These are phyloP conservation scores for Phylloporus rhodoxanthus DNA, from an alignment of 768 basidiomycete genomes.

Conservation along the genomic window DNA sequence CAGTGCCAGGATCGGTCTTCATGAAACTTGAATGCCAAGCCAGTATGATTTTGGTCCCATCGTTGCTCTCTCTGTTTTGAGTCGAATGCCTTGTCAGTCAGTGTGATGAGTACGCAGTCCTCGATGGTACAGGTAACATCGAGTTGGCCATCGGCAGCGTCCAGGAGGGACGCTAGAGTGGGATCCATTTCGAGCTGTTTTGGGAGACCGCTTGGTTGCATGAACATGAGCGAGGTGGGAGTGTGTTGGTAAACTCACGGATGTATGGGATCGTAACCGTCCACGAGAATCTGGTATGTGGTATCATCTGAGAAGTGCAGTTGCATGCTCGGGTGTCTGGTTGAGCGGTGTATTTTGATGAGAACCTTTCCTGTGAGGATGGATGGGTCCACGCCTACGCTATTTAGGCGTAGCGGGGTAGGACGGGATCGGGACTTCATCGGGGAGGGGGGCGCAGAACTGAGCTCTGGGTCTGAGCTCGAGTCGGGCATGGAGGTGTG, in stretches of 20 bases:
- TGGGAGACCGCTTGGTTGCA: constrained; percentile 39
- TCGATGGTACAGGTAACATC: constrained; percentile 39
- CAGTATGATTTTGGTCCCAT: constrained; percentile 34
- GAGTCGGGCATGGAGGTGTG: constrained; percentile 9
- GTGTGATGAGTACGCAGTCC: constrained; percentile 48
- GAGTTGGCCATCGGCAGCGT: constrained; percentile 31
- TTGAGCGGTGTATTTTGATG: constrained; percentile 36
- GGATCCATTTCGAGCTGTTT: constrained; percentile 54
- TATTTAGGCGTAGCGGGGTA: constrained; percentile 29
- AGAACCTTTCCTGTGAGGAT: constrained; percentile 42
- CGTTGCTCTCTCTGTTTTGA: constrained; percentile 27
- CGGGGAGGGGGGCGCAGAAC: constrained; percentile 18
- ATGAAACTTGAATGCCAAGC: constrained; percentile 50
- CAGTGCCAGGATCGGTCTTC: constrained; percentile 52
- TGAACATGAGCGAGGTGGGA: background rate
- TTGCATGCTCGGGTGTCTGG: constrained; percentile 42
- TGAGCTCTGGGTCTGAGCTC: constrained; percentile 7
- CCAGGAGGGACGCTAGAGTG: constrained; percentile 37
- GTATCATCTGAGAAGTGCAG: constrained; percentile 42
- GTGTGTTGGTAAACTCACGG: constrained; percentile 22
- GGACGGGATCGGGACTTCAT: constrained; percentile 31
- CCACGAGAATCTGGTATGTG: constrained; percentile 48
- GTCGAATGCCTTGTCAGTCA: constrained; percentile 57
- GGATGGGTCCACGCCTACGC: constrained; percentile 36
- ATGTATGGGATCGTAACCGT: constrained; percentile 54